phyloP scores from a whole-genome alignment of 1,284 basidiomycete species.

The Irpex sp. region DNA sequence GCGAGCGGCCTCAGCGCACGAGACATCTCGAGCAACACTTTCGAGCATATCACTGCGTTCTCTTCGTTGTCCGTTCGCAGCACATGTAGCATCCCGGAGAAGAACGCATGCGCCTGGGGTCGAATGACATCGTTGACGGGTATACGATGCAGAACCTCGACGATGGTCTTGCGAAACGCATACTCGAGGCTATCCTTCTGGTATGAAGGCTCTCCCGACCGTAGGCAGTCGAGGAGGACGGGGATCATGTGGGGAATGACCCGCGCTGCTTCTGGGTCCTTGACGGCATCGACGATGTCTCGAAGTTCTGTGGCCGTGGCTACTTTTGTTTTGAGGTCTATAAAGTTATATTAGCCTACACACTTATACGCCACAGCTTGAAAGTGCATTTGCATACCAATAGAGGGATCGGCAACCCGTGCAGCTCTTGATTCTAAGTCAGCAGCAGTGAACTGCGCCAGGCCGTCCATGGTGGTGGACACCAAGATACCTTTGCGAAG shows the following conservation, averaged over 20 bases:
- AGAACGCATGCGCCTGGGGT: constrained; percentile 65
- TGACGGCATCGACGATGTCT: constrained; percentile 81
- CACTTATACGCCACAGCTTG: background rate
- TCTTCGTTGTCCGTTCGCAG: constrained; percentile 95
- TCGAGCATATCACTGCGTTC: constrained; percentile 88
- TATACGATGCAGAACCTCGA: constrained; percentile 87
- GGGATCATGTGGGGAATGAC: constrained; percentile 73
- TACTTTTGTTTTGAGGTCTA: constrained; percentile 69
- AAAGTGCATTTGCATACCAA: constrained; percentile 38
- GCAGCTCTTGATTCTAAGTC: constrained; percentile 68
- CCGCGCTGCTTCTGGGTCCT: constrained; percentile 76
- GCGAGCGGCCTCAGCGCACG: constrained; percentile 67
- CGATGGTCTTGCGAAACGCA: constrained; percentile 78
- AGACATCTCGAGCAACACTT: constrained; percentile 83
- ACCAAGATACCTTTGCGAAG: background rate
- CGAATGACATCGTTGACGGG: constrained; percentile 80
- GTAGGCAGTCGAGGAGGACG: constrained; percentile 74
- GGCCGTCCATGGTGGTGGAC: constrained; percentile 2
- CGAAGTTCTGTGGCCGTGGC: constrained; percentile 75
- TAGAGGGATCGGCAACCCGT: constrained; percentile 66
- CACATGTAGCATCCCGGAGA: constrained; percentile 75
- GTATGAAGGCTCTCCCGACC: constrained; percentile 72
- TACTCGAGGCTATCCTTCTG: constrained; percentile 80
- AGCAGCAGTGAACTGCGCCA: constrained; percentile 37
- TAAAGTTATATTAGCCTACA: background rate